Conservation (phyloP, 2,329 filamentous ascomycete species). For the Tolypocladium album region DNA sequence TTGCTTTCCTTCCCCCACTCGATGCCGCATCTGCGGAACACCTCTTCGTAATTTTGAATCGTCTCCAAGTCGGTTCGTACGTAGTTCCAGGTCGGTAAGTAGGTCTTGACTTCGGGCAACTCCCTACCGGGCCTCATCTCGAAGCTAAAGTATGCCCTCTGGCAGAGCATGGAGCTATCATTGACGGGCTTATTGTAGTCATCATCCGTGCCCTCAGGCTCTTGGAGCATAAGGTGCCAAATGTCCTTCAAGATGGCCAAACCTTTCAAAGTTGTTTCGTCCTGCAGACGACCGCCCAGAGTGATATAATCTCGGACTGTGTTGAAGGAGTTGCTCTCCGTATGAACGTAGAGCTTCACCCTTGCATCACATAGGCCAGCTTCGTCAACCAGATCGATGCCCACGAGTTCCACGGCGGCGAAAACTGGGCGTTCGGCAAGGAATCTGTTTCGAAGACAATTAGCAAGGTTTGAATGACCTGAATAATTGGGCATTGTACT, state of each 20-base stretch:
- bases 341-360: conserved; percentile 6
- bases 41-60: conserved; percentile 5
- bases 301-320: conserved; percentile 6
- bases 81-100: conserved; percentile 7
- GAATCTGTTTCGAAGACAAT: neutral
- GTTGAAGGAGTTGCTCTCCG: conserved; percentile 5
- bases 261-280: conserved; percentile 1
- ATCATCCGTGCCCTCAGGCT: conserved; percentile 5
- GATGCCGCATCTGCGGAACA: conserved; percentile 2
- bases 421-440: neutral
- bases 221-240: conserved; percentile 8
- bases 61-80: conserved; percentile 7
- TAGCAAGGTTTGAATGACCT: neutral
- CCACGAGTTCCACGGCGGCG: conserved; percentile 2
- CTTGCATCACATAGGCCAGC: conserved; percentile 3
- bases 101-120: conserved; percentile 6
- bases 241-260: conserved; percentile 2
- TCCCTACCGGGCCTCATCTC: conserved; percentile 4
- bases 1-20: conserved; percentile 4
- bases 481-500: neutral
- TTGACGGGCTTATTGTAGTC: conserved; percentile 4
- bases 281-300: conserved; percentile 4
- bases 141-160: conserved; percentile 7
- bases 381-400: conserved; percentile 5
- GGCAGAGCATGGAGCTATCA: conserved; percentile 1